phyloP scores from a whole-genome alignment of 148 eudicot species.

The Suaeda aralocaspica region DNA sequence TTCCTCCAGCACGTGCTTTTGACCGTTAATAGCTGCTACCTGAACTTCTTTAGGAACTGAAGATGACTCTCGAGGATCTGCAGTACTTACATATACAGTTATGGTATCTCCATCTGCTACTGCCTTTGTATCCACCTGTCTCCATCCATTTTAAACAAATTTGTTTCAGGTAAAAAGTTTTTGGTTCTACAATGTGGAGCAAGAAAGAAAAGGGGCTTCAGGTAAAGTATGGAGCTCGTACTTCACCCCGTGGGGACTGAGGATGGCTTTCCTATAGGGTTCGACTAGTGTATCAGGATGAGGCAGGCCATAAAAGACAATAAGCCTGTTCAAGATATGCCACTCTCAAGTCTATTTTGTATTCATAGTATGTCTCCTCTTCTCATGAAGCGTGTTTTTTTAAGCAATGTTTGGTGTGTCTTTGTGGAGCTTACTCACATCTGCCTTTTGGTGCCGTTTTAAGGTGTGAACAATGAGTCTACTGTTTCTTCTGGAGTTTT shows the following conservation, averaged over 20 bases:
- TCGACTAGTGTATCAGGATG: conserved; percentile 54
- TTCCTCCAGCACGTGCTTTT: conserved; percentile 60
- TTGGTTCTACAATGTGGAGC: conserved; percentile 1
- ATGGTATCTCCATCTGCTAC: conserved; percentile 94
- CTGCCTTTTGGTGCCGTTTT: conserved; percentile 72
- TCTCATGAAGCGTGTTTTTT: background rate
- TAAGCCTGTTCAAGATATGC: conserved; percentile 47
- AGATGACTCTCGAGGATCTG: conserved; percentile 73
- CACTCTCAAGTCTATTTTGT: background rate
- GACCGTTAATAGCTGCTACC: conserved; percentile 64
- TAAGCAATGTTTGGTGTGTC: background rate
- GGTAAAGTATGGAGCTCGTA: conserved; percentile 82
- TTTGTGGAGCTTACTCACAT: conserved; percentile 56
- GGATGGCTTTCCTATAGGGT: conserved; percentile 38
- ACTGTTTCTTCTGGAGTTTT: conserved; percentile 80
- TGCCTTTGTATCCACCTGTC: conserved; percentile 80
- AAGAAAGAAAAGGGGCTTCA: conserved; percentile 35
- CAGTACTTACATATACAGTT: conserved; percentile 77
- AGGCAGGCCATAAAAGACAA: conserved; percentile 79
- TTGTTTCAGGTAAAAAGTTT: conserved; percentile 4
- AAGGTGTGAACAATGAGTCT: conserved; percentile 65
- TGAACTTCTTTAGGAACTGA: conserved; percentile 70
- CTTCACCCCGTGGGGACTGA: conserved; percentile 57
- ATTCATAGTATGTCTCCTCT: background rate
- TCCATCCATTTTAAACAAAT: background rate